Conservation (phyloP, 1,284 basidiomycete species). For the Puccinia sorghi region DNA sequence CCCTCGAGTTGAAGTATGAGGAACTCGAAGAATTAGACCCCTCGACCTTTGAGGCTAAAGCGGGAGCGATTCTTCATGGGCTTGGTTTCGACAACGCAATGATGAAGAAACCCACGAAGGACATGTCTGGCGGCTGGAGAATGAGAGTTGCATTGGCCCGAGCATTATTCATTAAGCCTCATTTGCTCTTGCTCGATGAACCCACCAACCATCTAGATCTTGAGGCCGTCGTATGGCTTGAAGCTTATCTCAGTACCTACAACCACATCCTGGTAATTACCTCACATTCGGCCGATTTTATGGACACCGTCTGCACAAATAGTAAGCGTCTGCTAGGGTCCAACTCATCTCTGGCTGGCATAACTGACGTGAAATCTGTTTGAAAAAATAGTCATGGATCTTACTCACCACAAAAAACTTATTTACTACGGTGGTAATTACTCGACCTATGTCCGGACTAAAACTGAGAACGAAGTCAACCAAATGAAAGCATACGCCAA, state of each 20-base stretch:
- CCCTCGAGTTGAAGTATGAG: slow-evolving; percentile 85
- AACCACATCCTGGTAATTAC: slow-evolving; percentile 97
- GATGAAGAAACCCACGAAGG: slow-evolving; percentile 96
- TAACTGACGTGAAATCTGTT: slow-evolving; percentile 68
- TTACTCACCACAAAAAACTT: slow-evolving; percentile 82
- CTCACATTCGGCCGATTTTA: slow-evolving; percentile 96
- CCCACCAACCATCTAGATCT: slow-evolving; percentile 81
- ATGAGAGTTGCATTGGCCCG: slow-evolving; percentile 97
- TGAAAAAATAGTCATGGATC: slow-evolving; percentile 81
- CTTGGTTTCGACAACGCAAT: slow-evolving; percentile 85
- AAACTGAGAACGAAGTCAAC: slow-evolving; percentile 95
- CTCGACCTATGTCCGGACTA: slow-evolving; percentile 92
- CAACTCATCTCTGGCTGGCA: neutral
- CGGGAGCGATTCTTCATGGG: slow-evolving; percentile 92
- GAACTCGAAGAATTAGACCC: slow-evolving; percentile 98
- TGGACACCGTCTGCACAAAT: slow-evolving; percentile 69
- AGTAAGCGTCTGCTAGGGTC: slow-evolving; percentile 1
- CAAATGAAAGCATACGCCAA: slow-evolving; percentile 98
- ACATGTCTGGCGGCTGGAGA: slow-evolving; percentile 98
- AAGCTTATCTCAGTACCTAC: slow-evolving; percentile 95
- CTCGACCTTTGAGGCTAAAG: slow-evolving; percentile 90
- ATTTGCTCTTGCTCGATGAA: slow-evolving; percentile 63
- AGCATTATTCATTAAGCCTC: slow-evolving; percentile 94
- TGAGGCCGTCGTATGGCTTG: slow-evolving; percentile 97
- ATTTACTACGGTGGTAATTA: slow-evolving; percentile 97